Evolutionary conservation across 2,329 filamentous ascomycete species (phyloP).

Genomic region (Setomelanomma holmii): DNA sequence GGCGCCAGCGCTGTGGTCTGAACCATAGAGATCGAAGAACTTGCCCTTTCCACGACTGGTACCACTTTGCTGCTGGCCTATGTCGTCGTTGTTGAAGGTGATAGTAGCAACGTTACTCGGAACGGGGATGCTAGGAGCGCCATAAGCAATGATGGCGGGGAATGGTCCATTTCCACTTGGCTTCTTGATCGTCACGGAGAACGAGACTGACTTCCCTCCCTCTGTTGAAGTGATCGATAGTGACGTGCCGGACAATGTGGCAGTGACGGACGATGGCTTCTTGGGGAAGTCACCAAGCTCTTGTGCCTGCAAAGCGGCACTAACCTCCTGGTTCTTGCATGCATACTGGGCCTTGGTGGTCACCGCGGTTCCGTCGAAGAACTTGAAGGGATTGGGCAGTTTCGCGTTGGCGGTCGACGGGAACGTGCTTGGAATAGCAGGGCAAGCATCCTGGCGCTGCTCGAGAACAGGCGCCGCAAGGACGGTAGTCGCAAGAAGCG

Average conservation of each 20-base stretch:
- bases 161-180: slow-evolving; percentile 57
- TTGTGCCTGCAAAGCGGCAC: slow-evolving; percentile 44
- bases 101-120: slow-evolving; percentile 64
- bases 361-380: slow-evolving; percentile 45
- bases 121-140: slow-evolving; percentile 62
- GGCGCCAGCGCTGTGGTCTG: slow-evolving; percentile 62
- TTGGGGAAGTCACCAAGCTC: slow-evolving; percentile 49
- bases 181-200: slow-evolving; percentile 47
- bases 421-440: slow-evolving; percentile 35
- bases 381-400: slow-evolving; percentile 49
- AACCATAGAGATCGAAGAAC: slow-evolving; percentile 67
- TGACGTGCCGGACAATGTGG: slow-evolving; percentile 37
- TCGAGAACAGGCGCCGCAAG: slow-evolving; percentile 38
- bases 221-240: slow-evolving; percentile 46
- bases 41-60: slow-evolving; percentile 62
- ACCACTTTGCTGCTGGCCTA: slow-evolving; percentile 57
- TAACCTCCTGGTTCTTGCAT: slow-evolving; percentile 49
- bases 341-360: slow-evolving; percentile 44
- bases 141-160: slow-evolving; percentile 66
- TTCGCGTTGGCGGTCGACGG: slow-evolving; percentile 40
- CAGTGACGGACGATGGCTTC: slow-evolving; percentile 42
- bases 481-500: slow-evolving; percentile 38
- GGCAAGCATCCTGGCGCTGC: slow-evolving; percentile 41
- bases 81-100: slow-evolving; percentile 65
- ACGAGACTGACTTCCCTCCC: slow-evolving; percentile 45